Evolutionary conservation across 345 rosid species (phyloP), one percentile per base, ranked within the genome.

Genomic region (Populus nigra): DNA sequence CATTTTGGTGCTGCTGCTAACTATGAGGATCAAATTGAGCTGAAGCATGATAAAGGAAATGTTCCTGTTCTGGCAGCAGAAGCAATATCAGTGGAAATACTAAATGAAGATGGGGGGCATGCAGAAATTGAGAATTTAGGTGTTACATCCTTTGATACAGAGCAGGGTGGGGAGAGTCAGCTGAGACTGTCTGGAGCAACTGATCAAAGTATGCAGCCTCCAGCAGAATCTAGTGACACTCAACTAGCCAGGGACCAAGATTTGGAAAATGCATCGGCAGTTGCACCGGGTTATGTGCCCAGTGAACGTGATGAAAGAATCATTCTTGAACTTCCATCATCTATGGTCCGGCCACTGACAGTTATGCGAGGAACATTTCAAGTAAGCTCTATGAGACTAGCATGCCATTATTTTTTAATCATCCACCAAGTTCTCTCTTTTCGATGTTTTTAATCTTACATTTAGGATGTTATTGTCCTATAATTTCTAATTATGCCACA

Each of bases 1-100:
- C 99, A 96, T 89, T 88, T 77, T 43, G 99, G 97, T 82, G 92
- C 95, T 84, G 97, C 98, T 86, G 97, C 98, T 80, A 84, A 91
- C 85, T 88, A 87, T 75, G 97, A 89, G 73, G 96, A 92, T 83
- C 87, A 85, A 84, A 78, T 69, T 78, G 88, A 82, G 70, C 73
- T 75, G 23, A 89, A 85, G 71, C 81, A 76, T 68, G 84, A 80
- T 79, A 84, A 85, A 76, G 84, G 80, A 71, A 85, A 84, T 85
- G 90, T 84, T 75, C 95, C 96, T 74, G 82, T 89, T 85, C 92
- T 96, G 73, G 85, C 92, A 35, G 94, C 97, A 72, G 95, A 96
- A 87, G 95, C 88, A 85, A 93, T 96, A 76, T 89, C 97, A 36
- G 83, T 88, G 88, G 97, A 90, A 61, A 78, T 82, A 29, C 87